Percentiles rank a stretch among this genome's conserved stretches.
These are phyloP conservation scores for Tetratostichococcus sp. DNA, from an alignment of 139 green algal genomes.

Conservation along the genomic window DNA sequence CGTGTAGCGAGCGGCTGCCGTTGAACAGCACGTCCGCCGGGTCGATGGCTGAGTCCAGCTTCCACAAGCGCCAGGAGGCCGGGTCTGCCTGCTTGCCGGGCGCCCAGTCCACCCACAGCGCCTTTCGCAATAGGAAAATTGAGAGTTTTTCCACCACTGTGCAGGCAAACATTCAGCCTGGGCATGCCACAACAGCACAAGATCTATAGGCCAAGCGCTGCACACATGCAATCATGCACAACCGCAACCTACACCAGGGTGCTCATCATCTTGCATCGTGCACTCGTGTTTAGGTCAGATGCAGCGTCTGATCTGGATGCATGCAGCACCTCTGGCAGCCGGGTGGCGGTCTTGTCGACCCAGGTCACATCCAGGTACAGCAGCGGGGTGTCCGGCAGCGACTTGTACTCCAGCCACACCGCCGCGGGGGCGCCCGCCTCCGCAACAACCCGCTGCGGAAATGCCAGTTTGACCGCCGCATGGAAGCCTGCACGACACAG, in stretches of 20 bases:
- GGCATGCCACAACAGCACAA: too few species aligned
- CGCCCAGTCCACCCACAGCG: constrained; percentile 34
- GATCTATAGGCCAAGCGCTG: too few species aligned
- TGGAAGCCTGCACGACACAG: constrained; percentile 8
- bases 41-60: constrained; percentile 39
- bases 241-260: too few species aligned
- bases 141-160: too few species aligned
- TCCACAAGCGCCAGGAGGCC: constrained; percentile 41
- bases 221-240: too few species aligned
- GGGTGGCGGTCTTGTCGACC: constrained; percentile 60
- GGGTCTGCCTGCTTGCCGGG: constrained; percentile 13
- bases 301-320: neutral
- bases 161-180: too few species aligned
- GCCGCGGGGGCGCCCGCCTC: constrained; percentile 31
- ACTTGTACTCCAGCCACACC: constrained; percentile 30
- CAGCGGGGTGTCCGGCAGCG: neutral
- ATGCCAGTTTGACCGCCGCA: constrained; percentile 3
- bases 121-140: constrained; percentile 16
- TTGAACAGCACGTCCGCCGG: constrained; percentile 51
- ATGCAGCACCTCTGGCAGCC: constrained; percentile 47
- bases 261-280: too few species aligned
- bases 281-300: too few species aligned
- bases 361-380: constrained; percentile 38
- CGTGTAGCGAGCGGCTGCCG: constrained; percentile 51
- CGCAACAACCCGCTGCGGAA: constrained; percentile 9